Base-by-base conservation (phyloP, 345 rosid species). In the Euphorbia lathyris region DNA sequence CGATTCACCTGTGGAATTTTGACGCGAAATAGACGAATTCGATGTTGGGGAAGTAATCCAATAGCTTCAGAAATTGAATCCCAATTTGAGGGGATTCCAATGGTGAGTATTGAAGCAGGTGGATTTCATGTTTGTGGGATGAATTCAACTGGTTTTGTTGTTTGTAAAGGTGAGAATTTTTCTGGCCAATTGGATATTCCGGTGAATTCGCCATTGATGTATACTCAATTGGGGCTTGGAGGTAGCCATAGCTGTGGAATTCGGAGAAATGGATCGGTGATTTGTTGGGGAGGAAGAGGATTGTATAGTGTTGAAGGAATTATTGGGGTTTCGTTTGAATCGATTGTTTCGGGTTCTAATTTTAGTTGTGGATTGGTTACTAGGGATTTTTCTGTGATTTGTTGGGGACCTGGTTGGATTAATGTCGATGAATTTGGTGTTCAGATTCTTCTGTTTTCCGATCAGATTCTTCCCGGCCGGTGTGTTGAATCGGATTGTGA, bases 271-370 rank as follows among this genome's bases (percentile, higher is more conserved):
- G 52, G 67, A 1, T 75, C 85, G 0, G 97, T 90, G 19, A 82
- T 81, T 72, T 95, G 99, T 27, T 95, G 97, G 97, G 97, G 97
- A n/a, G 87, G 84, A 14, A 63, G 79, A n/a, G 83, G 85, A 10
- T 68, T 26, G 25, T 76, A 79, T 22, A 74, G 75, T 42, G 83
- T 72, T 45, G 77, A 74, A 64, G 83, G 53, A 4, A 80, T 76
- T 1, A 66, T 72, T 9, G 76, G 42, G n/a, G 61, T 78, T 72
- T 60, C 73, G 0, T 95, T 92, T 65, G 91, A 84, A 67, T 84
- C 86, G 3, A 80, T 95, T 47, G 88, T 87, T 76, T 84, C 97
- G 6, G 92, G 96, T 42, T 63, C 80, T 40, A 82, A 79, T 82
- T 88, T 90, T 53, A 77, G 86, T 1, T 95, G 98, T 72, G 99